phyloP scores from a whole-genome alignment of 495 filamentous ascomycete species.

The Penicillium dipodomyicola region DNA sequence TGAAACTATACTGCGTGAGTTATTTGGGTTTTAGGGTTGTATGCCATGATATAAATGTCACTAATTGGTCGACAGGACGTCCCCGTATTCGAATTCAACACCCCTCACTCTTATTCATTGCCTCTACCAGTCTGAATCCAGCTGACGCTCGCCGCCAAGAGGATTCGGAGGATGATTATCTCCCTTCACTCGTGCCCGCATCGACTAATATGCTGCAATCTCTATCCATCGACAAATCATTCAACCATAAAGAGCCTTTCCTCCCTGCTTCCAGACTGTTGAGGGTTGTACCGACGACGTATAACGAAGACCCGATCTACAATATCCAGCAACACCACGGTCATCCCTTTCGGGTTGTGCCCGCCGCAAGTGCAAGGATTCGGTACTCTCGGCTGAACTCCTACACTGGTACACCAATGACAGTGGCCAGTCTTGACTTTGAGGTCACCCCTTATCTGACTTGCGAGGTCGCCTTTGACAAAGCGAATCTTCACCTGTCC shows the following conservation, averaged over 20 bases:
- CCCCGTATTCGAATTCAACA: conserved; percentile 77
- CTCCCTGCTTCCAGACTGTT: conserved; percentile 79
- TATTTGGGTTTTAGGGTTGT: not conserved
- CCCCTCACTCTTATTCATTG: conserved; percentile 72
- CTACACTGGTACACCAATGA: conserved; percentile 58
- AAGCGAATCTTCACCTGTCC: conserved; percentile 61
- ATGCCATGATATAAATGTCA: conserved; percentile 19
- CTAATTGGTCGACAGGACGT: conserved; percentile 42
- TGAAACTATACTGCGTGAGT: conserved; percentile 66
- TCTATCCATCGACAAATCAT: conserved; percentile 64
- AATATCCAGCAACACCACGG: conserved; percentile 60
- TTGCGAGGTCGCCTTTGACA: conserved; percentile 66
- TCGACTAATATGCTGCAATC: conserved; percentile 81
- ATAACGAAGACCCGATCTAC: conserved; percentile 59
- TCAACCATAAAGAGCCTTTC: conserved; percentile 64
- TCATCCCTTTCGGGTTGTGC: conserved; percentile 68
- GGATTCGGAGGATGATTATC: conserved; percentile 63
- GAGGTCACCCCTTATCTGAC: conserved; percentile 82
- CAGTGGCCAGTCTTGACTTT: conserved; percentile 80
- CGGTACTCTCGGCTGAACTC: conserved; percentile 73
- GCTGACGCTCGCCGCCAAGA: conserved; percentile 49
- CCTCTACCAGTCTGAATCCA: conserved; percentile 65
- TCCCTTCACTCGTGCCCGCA: conserved; percentile 70
- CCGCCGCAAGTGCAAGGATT: conserved; percentile 79
- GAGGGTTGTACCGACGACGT: conserved; percentile 65